phyloP scores from a whole-genome alignment of 495 filamentous ascomycete species.

The Daldinia childiae region DNA sequence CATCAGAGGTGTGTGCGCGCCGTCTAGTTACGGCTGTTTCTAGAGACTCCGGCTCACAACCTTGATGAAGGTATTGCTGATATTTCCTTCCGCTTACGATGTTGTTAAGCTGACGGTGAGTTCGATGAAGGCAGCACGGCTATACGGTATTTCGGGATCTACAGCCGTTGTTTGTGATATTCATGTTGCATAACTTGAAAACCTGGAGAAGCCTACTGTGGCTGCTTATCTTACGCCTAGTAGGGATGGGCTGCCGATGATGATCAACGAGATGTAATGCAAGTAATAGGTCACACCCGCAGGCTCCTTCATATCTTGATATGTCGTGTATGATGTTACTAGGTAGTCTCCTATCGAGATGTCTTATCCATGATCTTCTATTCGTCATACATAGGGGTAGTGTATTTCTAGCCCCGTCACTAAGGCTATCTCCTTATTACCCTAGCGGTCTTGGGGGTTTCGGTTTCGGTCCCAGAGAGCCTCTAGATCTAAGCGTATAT shows the following conservation, averaged over 20 bases:
- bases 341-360: constrained; percentile 1
- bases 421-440: constrained; percentile 8
- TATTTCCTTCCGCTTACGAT: not conserved
- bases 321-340: constrained; percentile 4
- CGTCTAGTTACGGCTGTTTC: constrained; percentile 15
- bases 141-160: constrained; percentile 22
- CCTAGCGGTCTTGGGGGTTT: not conserved
- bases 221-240: constrained; percentile 28
- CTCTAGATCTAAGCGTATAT: constrained; percentile 18
- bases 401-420: constrained; percentile 1
- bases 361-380: not conserved
- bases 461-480: constrained; percentile 9
- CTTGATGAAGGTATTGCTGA: constrained; percentile 18
- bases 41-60: constrained; percentile 23
- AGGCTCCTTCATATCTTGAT: constrained; percentile 9
- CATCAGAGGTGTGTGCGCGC: constrained; percentile 9
- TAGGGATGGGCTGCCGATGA: constrained; percentile 22
- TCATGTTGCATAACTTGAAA: constrained; percentile 7
- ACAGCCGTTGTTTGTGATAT: constrained; percentile 21
- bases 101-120: constrained; percentile 20
- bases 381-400: not conserved
- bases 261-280: constrained; percentile 35
- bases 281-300: constrained; percentile 32
- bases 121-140: constrained; percentile 24
- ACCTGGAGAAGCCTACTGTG: constrained; percentile 19